A percentile compares a stretch with the other conserved stretches of the same genome.
phyloP scores from a whole-genome alignment of 2,329 filamentous ascomycete species.

The Fusarium piperis region DNA sequence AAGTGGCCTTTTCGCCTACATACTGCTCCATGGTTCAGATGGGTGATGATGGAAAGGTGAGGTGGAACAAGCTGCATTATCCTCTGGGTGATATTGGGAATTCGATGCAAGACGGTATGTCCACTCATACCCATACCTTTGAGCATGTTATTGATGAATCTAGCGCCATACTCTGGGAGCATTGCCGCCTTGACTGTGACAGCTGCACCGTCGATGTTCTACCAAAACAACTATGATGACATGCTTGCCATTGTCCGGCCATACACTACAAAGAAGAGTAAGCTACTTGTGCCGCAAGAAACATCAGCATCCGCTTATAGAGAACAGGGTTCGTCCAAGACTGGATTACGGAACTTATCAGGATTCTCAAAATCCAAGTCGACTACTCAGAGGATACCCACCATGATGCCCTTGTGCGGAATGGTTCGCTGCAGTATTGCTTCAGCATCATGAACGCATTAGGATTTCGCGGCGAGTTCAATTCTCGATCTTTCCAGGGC shows the following conservation, averaged over 20 bases:
- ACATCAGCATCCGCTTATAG: constrained; percentile 23
- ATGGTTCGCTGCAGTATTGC: constrained; percentile 76
- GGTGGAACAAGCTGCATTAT: constrained; percentile 67
- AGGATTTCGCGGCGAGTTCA: constrained; percentile 73
- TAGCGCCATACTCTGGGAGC: constrained; percentile 65
- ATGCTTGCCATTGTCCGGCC: constrained; percentile 74
- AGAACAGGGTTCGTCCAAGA: constrained; percentile 66
- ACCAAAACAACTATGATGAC: constrained; percentile 71
- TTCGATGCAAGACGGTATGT: constrained; percentile 59
- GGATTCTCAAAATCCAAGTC: constrained; percentile 75
- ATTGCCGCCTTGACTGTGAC: constrained; percentile 69
- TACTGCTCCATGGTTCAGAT: constrained; percentile 67
- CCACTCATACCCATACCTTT: too few relatives aligned
- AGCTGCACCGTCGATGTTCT: constrained; percentile 56
- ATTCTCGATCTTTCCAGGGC: constrained; percentile 70
- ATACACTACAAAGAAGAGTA: constrained; percentile 48
- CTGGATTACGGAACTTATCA: constrained; percentile 73
- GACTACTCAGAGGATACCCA: constrained; percentile 84
- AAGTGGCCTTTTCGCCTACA: constrained; percentile 70
- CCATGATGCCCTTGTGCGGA: constrained; percentile 77
- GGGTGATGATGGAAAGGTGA: constrained; percentile 66
- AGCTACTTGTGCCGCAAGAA: neutral
- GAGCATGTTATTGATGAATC: constrained; percentile 16
- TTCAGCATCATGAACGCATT: constrained; percentile 83
- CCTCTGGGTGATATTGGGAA: constrained; percentile 58